phyloP scores from a whole-genome alignment of 2,329 filamentous ascomycete genomes.

The Purpureocillium lavendulum region DNA sequence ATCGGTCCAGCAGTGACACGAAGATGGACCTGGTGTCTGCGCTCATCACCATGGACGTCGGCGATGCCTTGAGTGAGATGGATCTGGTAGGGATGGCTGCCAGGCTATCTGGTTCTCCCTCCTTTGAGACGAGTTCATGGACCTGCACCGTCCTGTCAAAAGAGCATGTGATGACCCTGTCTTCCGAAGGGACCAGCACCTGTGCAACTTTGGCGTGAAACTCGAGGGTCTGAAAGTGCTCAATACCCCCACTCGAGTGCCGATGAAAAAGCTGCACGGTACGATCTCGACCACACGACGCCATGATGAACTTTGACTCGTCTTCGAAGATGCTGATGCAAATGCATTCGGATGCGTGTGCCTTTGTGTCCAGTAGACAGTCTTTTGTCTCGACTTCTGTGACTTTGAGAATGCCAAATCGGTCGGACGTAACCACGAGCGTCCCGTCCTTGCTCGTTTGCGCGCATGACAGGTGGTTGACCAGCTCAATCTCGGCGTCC shows the following conservation, averaged over 20 bases:
- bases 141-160: constrained; percentile 81
- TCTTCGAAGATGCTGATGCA: constrained; percentile 67
- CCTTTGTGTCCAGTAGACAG: constrained; percentile 66
- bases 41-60: constrained; percentile 71
- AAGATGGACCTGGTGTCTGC: constrained; percentile 51
- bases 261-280: constrained; percentile 84
- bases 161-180: constrained; percentile 77
- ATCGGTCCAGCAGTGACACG: constrained; percentile 53
- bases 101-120: constrained; percentile 53
- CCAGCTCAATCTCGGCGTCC: constrained; percentile 40
- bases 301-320: constrained; percentile 57
- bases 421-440: constrained; percentile 76
- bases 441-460: constrained; percentile 52
- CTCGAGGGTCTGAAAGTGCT: constrained; percentile 85
- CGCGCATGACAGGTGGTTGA: constrained; percentile 53
- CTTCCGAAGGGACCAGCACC: constrained; percentile 63
- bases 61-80: constrained; percentile 78
- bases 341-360: constrained; percentile 78
- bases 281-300: constrained; percentile 78
- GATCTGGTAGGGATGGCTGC: constrained; percentile 72
- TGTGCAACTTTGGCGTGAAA: constrained; percentile 80
- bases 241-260: constrained; percentile 48
- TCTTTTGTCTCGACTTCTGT: constrained; percentile 54
- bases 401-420: constrained; percentile 70
- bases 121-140: constrained; percentile 66